A percentile compares a stretch with the other conserved stretches of the same genome.
Evolutionary conservation across 306 rosid species (phyloP).

Genomic region (Vigna radiata): DNA sequence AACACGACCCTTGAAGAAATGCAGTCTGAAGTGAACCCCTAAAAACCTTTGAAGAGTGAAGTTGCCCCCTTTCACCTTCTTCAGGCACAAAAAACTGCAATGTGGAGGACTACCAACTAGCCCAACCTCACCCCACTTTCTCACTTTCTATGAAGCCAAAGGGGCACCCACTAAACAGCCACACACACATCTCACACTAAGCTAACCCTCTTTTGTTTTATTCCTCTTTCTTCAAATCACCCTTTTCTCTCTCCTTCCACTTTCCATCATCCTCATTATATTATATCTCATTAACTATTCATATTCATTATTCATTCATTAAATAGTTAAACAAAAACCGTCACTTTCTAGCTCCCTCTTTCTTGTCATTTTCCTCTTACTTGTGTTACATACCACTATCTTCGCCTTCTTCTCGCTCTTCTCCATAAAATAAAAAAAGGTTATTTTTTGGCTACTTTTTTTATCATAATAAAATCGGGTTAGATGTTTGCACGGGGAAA

Average conservation of each 20-base stretch:
- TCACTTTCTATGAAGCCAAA: constrained; percentile 33
- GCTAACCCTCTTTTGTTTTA: constrained; percentile 44
- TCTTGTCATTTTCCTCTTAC: constrained; percentile 55
- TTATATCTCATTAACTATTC: background rate
- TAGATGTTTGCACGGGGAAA: constrained; percentile 54
- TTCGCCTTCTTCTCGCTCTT: background rate
- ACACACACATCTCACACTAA: background rate
- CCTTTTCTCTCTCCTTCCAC: constrained; percentile 46
- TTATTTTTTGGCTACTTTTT: background rate
- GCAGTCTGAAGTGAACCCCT: background rate
- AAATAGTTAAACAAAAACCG: constrained; percentile 7
- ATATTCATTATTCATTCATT: background rate
- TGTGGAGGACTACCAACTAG: background rate
- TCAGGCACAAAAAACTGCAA: constrained; percentile 17
- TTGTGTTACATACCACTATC: background rate
- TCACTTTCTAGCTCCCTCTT: constrained; percentile 48
- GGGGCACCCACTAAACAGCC: constrained; percentile 30
- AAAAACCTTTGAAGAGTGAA: constrained; percentile 20
- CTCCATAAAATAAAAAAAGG: background rate
- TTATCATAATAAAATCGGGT: background rate
- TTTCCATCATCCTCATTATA: constrained; percentile 27
- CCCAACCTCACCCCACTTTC: constrained; percentile 17
- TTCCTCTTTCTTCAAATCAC: constrained; percentile 43
- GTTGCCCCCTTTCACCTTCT: background rate
- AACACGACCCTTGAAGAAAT: constrained; percentile 37